A percentile compares a stretch with the other conserved stretches of the same genome.
Evolutionary conservation across 129 eudicot species (phyloP).

Genomic region (Sambucus nigra): DNA sequence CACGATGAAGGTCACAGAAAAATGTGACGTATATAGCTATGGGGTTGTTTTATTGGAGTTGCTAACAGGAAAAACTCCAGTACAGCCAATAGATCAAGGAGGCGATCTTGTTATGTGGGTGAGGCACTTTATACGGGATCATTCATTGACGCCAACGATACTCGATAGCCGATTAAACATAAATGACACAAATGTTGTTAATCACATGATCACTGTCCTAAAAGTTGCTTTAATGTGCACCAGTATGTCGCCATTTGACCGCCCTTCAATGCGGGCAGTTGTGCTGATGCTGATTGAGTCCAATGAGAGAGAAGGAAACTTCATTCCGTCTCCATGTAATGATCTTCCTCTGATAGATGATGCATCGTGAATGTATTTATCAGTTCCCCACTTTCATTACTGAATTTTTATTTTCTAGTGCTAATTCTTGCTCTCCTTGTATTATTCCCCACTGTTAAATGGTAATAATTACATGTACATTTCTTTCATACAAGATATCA

Average conservation of each 20-base stretch:
- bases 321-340: conserved; percentile 27
- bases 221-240: conserved; percentile 83
- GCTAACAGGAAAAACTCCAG: conserved; percentile 80
- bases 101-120: conserved; percentile 91
- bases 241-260: conserved; percentile 65
- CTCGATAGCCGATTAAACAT: conserved; percentile 67
- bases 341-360: conserved; percentile 19
- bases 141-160: conserved; percentile 56
- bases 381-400: neutral
- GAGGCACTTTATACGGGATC: conserved; percentile 47
- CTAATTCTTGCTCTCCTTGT: neutral
- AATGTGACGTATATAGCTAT: conserved; percentile 89
- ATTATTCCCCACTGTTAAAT: neutral
- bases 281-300: conserved; percentile 87
- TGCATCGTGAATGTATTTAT: neutral
- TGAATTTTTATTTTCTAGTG: neutral
- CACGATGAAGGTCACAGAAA: conserved; percentile 97
- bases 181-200: conserved; percentile 36
- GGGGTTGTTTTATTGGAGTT: conserved; percentile 93
- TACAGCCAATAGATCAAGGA: conserved; percentile 90
- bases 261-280: conserved; percentile 90
- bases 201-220: conserved; percentile 67
- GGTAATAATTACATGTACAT: neutral
- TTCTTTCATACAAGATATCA: no score
- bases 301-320: conserved; percentile 42